Evolutionary conservation across 1,284 basidiomycete genomes (phyloP), one percentile per base, ranked within the genome.

Genomic region (Fomitopsis schrenkii): DNA sequence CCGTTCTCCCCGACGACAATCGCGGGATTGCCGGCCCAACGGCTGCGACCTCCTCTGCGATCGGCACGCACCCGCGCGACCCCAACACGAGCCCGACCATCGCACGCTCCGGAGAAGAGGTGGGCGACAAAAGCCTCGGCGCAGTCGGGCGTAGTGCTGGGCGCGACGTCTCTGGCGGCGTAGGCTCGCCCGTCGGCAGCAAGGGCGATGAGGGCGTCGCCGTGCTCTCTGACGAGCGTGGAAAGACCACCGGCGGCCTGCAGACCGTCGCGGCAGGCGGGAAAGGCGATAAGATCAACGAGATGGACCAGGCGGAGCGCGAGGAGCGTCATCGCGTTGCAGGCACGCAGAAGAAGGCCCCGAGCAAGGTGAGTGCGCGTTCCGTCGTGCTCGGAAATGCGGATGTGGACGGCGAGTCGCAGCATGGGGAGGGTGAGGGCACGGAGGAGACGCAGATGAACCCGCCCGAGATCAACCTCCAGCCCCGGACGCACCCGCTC

Each of bases 1-100:
- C 73, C 5, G 66, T 66, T 36, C 65, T 74, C 0, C 74, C 76
- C 1, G 71, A 72, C 19, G 75, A 76, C 62, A 52, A 63, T 61
- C 12, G 60, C 57, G 45, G 59, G 36, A 15, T 50, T 46, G 33
- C 28, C 15, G 62, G 59, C 26, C 44, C 59, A 15, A 58, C 62
- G 8, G 55, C 46, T 3, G 62, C 59, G 7, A 61, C 60, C n/a
- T 35, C 42, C 3, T 30, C 48, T 1, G 56, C 55, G n/a, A 55
- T 45, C 12, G 60, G 60, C 48, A 58, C 60, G 17, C 48, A 55
- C 9, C 52, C 60, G 60, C 56, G 55, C 35, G 50, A 33, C 8
- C 58, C 41, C n/a, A 56, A 15, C 12, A n/a, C 35, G n/a, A 15
- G 14, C 22, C 38, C 59, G 5, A 40, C 17, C 5, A 2, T 55